A percentile compares a stretch with the other conserved stretches of the same genome.
phyloP scores from a whole-genome alignment of 345 rosid species.

The Reutealis trisperma region DNA sequence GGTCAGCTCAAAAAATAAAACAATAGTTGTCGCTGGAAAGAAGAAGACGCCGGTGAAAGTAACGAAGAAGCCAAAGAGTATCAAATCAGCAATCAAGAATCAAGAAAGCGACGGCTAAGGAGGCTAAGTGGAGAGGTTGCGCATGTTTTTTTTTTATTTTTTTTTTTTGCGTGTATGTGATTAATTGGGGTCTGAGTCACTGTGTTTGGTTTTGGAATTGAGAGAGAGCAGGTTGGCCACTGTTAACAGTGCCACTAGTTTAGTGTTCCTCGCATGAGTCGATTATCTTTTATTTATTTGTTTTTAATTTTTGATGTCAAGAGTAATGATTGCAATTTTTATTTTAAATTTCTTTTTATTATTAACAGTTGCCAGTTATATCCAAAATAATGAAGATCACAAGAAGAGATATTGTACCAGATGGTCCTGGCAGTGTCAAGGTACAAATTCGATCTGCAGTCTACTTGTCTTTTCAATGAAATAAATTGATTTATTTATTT shows the following conservation, averaged over 20 bases:
- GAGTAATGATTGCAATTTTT: too few relatives aligned
- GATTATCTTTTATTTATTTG: too few relatives aligned
- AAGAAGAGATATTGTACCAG: slow-evolving; percentile 45
- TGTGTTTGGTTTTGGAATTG: too few relatives aligned
- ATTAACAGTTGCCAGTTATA: too few relatives aligned
- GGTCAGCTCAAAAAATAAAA: neutral
- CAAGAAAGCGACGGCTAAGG: slow-evolving; percentile 15
- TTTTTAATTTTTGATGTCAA: too few relatives aligned
- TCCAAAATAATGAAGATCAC: slow-evolving; percentile 53
- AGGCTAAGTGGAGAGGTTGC: neutral
- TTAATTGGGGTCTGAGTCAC: too few relatives aligned
- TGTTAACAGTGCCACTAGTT: too few relatives aligned
- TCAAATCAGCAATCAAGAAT: slow-evolving; percentile 19
- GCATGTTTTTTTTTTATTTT: too few relatives aligned
- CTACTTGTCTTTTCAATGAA: neutral
- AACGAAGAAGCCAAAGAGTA: slow-evolving; percentile 21
- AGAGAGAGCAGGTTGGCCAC: too few relatives aligned
- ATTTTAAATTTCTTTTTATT: too few relatives aligned
- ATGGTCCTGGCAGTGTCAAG: slow-evolving; percentile 90
- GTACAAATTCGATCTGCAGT: slow-evolving; percentile 28
- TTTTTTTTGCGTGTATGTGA: too few relatives aligned
- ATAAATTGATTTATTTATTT: neutral
- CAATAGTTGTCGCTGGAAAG: neutral
- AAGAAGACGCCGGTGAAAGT: slow-evolving; percentile 18
- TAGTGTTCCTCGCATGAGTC: too few relatives aligned